These are phyloP conservation scores for Fallopia convolvulus DNA, from an alignment of 148 eudicot species.

Conservation along the genomic window DNA sequence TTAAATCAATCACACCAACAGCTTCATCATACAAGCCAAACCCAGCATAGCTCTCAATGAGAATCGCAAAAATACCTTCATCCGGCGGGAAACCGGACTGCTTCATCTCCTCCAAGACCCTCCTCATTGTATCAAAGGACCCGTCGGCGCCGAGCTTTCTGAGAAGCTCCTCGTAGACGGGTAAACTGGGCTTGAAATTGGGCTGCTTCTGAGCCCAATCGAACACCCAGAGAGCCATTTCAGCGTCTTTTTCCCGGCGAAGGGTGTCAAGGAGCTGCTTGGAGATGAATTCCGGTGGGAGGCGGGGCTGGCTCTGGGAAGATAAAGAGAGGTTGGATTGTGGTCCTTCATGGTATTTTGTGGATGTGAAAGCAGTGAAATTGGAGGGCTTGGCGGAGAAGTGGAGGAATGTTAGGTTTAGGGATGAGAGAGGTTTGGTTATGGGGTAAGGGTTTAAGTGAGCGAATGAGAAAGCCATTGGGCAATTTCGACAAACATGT, in stretches of 20 bases:
- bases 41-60: slow-evolving; percentile 63
- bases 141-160: slow-evolving; percentile 61
- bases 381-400: slow-evolving; percentile 18
- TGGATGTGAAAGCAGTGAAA: slow-evolving; percentile 14
- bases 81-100: slow-evolving; percentile 26
- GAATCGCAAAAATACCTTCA: slow-evolving; percentile 67
- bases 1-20: slow-evolving; percentile 61
- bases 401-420: slow-evolving; percentile 18
- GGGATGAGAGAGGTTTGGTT: slow-evolving; percentile 12
- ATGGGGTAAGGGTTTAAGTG: slow-evolving; percentile 29
- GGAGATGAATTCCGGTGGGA: slow-evolving; percentile 42
- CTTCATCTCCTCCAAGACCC: slow-evolving; percentile 62
- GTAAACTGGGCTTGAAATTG: slow-evolving; percentile 56
- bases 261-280: slow-evolving; percentile 57
- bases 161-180: slow-evolving; percentile 58
- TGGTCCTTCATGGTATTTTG: slow-evolving; percentile 3
- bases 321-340: slow-evolving; percentile 23
- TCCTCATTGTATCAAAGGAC: slow-evolving; percentile 55
- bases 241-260: slow-evolving; percentile 49
- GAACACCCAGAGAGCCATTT: slow-evolving; percentile 56
- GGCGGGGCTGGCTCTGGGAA: slow-evolving; percentile 22
- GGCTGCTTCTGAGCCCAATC: slow-evolving; percentile 83
- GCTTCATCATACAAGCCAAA: slow-evolving; percentile 64
- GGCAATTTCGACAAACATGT: slow-evolving; percentile 42
- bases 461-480: slow-evolving; percentile 41